These are phyloP conservation scores for Trichoderma sp. DNA, from an alignment of 2,329 filamentous ascomycete species.

Conservation along the genomic window DNA sequence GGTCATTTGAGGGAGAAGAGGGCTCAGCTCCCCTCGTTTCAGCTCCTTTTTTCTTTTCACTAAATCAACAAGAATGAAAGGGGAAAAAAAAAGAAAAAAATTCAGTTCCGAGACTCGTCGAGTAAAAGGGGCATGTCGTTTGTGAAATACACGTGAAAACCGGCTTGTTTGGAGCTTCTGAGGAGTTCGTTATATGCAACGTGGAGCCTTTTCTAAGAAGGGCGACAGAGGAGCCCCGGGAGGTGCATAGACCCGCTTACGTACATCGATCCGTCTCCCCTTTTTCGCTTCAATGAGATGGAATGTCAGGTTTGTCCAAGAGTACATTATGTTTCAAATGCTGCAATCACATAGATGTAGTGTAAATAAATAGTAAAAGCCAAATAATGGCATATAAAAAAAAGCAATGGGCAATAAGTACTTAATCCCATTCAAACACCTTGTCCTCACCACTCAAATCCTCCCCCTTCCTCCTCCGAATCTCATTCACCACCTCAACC, in stretches of 20 bases:
- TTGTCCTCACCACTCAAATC: conserved; percentile 9
- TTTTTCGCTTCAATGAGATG: neutral
- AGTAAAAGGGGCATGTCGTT: neutral
- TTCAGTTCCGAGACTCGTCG: neutral
- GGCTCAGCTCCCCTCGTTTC: no score
- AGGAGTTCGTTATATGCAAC: neutral
- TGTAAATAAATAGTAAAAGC: neutral
- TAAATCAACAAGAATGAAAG: neutral
- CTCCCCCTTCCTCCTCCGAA: conserved; percentile 38
- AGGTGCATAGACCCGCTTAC: conserved; percentile 10
- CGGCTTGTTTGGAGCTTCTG: neutral
- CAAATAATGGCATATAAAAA: neutral
- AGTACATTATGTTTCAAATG: neutral
- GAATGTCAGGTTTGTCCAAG: neutral
- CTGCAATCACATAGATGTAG: neutral
- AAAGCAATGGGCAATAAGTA: neutral
- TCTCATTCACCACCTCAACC: conserved; percentile 63
- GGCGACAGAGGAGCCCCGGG: neutral
- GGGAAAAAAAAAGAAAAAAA: neutral
- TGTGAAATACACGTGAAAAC: neutral
- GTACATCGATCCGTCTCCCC: neutral
- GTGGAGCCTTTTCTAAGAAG: neutral
- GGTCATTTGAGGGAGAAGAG: conserved; percentile 28
- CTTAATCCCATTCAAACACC: neutral
- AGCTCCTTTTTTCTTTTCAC: neutral